Evolutionary conservation across 768 basidiomycete species (phyloP).

Genomic region (Termitomyces sp.): DNA sequence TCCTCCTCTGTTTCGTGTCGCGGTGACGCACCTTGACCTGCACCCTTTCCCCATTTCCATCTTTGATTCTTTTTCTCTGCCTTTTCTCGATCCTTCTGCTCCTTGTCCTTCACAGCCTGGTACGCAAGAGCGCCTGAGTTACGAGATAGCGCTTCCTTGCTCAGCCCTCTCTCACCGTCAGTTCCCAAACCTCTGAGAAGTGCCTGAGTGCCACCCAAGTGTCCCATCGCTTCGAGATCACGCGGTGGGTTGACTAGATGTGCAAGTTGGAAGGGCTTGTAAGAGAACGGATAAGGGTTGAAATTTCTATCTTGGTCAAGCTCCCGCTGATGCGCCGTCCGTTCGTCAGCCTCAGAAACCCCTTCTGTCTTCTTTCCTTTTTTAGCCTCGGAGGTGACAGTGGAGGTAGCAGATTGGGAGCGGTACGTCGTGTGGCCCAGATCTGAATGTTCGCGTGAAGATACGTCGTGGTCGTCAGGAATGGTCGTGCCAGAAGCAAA

Average conservation of each 20-base stretch:
- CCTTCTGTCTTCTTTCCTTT: constrained; percentile 23
- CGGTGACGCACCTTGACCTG: constrained; percentile 20
- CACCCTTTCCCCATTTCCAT: constrained; percentile 18
- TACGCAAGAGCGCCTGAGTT: constrained; percentile 14
- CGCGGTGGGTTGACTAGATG: constrained; percentile 85
- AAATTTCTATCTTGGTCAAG: constrained; percentile 34
- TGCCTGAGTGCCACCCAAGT: constrained; percentile 66
- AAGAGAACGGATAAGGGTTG: constrained; percentile 69
- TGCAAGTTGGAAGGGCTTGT: constrained; percentile 74
- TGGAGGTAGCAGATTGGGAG: constrained; percentile 28
- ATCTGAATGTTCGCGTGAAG: constrained; percentile 9
- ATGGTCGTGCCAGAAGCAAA: constrained; percentile 49
- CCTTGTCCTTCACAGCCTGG: constrained; percentile 12
- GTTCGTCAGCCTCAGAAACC: constrained; percentile 20
- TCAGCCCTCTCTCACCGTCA: constrained; percentile 45
- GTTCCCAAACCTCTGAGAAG: constrained; percentile 77
- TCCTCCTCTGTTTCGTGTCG: constrained; percentile 23
- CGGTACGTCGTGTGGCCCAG: constrained; percentile 33
- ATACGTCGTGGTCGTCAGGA: constrained; percentile 32
- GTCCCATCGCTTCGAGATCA: constrained; percentile 56
- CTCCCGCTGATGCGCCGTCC: constrained; percentile 30
- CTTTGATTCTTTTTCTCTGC: constrained; percentile 14
- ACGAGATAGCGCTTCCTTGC: constrained; percentile 14
- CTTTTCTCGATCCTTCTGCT: constrained; percentile 22
- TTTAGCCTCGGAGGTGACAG: constrained; percentile 25